phyloP scores from a whole-genome alignment of 305 asterid species.

The Ajuga reptans region DNA sequence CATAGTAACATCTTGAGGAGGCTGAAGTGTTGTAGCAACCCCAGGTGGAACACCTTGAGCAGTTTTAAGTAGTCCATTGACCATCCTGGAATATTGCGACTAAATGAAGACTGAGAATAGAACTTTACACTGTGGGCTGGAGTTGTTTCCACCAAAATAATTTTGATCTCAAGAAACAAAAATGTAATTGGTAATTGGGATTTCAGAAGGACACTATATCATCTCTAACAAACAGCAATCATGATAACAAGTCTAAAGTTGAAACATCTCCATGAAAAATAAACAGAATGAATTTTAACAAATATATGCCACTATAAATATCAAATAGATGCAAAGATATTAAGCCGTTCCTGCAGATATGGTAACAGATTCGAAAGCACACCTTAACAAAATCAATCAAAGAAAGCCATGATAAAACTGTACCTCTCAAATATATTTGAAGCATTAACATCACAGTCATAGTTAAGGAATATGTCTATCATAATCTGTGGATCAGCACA shows the following conservation, averaged over 20 bases:
- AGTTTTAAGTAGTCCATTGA: slow-evolving; percentile 96
- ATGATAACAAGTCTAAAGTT: not conserved
- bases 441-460: slow-evolving; percentile 98
- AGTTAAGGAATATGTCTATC: slow-evolving; percentile 95
- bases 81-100: slow-evolving; percentile 56
- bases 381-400: slow-evolving; percentile 6
- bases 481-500: slow-evolving; percentile 87
- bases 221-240: slow-evolving; percentile 12
- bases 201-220: not conserved
- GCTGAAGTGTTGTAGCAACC: slow-evolving; percentile 63
- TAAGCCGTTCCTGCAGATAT: not conserved
- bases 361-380: slow-evolving; percentile 14
- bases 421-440: slow-evolving; percentile 99
- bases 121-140: not conserved
- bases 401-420: slow-evolving; percentile 19
- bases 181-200: not conserved
- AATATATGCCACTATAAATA: not conserved
- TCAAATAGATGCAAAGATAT: not conserved
- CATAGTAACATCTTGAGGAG: slow-evolving; percentile 79
- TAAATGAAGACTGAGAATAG: slow-evolving; percentile 17
- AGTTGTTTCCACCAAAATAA: not conserved
- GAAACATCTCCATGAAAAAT: not conserved
- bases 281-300: not conserved
- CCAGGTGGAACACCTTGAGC: slow-evolving; percentile 99
- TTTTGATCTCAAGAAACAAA: not conserved